Base-by-base conservation (phyloP, 352 stramenopile genomes). In the Aphanomyces astaci region DNA sequence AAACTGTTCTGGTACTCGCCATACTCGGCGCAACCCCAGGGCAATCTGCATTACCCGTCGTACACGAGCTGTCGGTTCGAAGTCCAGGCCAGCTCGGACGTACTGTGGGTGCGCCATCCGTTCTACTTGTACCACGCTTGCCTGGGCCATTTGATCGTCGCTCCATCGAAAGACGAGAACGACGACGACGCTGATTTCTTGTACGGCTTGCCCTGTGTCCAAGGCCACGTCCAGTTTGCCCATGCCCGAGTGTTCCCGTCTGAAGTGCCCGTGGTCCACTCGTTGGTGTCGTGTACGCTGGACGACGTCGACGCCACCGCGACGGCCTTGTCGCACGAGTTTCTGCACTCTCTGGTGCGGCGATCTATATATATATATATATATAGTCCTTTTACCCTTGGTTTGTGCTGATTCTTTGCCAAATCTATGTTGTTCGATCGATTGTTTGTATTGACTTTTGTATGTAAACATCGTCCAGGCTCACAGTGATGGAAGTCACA, bases 1-100 rank as follows among this genome's bases (percentile, higher is more conserved):
- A 68, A 68, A 39, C 62, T 68, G 13, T 68, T 68, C 36, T 68
- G 62, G 62, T 52, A 68, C n/a, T 52, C 62, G 15, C 62, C 62
- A 24, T 68, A 36, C 17, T 51, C 62, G 25, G 1, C 27, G 22
- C 51, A 59, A 32, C 51, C 51, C 0, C 62, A 62, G 36, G 62
- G 62, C 24, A 68, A 45, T 39, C 51, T 59, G 51, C 51, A 59
- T 19, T 68, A 59, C 40, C 62, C 62, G 25, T 36, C 10, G 2
- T 68, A 68, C 28, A 36, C 30, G 15, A 68, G 62, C 51, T 60
- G 62, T 19, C 62, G 62, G 2, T 30, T 59, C 17, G 62, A 68
- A 60, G 62, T 68, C 10, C 46, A 60, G n/a, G 46, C 62, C 33
- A n/a, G 39, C 9, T 24, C 19, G 10, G 62, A 59, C 33, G 22